These are phyloP conservation scores for Lachancea cidri DNA, from an alignment of 805 yeast genomes.

Conservation along the genomic window DNA sequence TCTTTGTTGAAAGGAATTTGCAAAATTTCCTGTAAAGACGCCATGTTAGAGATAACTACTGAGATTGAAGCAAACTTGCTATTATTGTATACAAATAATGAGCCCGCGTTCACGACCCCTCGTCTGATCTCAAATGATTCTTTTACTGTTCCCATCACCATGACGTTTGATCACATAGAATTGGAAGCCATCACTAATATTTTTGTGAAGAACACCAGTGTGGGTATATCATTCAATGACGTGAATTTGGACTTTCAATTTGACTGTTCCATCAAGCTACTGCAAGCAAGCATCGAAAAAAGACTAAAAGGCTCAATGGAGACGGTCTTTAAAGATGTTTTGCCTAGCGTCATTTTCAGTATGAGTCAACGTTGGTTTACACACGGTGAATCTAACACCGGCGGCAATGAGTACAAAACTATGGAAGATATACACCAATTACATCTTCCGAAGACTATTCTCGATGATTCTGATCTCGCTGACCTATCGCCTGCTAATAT, in stretches of 20 bases:
- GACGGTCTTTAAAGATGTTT: slow-evolving; percentile 29
- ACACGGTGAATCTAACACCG: slow-evolving; percentile 13
- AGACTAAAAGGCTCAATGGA: slow-evolving; percentile 32
- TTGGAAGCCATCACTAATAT: slow-evolving; percentile 33
- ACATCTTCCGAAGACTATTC: slow-evolving; percentile 13
- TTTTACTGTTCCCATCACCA: slow-evolving; percentile 32
- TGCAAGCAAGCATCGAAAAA: slow-evolving; percentile 32
- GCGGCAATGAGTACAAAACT: slow-evolving; percentile 4
- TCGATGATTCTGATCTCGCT: slow-evolving; percentile 27
- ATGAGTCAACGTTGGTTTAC: slow-evolving; percentile 32
- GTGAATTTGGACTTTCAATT: slow-evolving; percentile 33
- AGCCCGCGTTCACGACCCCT: slow-evolving; percentile 30
- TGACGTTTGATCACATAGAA: slow-evolving; percentile 30
- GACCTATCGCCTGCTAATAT: slow-evolving; percentile 62
- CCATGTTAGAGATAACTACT: slow-evolving; percentile 30
- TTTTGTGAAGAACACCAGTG: slow-evolving; percentile 30
- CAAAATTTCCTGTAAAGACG: slow-evolving; percentile 30
- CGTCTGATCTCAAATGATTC: slow-evolving; percentile 31
- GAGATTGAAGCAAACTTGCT: slow-evolving; percentile 33
- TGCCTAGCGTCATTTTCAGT: slow-evolving; percentile 33
- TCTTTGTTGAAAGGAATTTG: slow-evolving; percentile 33
- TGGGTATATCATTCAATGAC: slow-evolving; percentile 35
- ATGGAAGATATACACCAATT: slow-evolving; percentile 4
- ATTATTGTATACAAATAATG: slow-evolving; percentile 23
- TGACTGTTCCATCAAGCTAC: slow-evolving; percentile 32